A percentile compares a stretch with the other conserved stretches of the same genome.
Evolutionary conservation across 106 monocot species (phyloP).

Genomic region (Xerophyta viscosa): DNA sequence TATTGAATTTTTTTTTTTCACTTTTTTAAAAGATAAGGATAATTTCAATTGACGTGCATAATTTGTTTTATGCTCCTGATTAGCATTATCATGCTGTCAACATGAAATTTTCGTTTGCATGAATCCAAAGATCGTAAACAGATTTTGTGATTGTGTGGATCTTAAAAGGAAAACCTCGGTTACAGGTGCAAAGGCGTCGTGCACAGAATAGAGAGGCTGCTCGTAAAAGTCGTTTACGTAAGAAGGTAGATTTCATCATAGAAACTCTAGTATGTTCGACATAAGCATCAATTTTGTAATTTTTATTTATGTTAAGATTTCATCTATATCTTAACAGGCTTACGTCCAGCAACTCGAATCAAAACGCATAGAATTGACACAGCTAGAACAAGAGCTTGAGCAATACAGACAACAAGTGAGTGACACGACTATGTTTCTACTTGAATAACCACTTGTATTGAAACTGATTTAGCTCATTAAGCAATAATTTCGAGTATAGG

Average conservation of each 20-base stretch:
- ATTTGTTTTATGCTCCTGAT: too few species aligned
- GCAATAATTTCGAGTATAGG: conserved; percentile 20
- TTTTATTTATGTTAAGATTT: neutral
- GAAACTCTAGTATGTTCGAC: neutral
- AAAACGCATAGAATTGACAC: conserved; percentile 66
- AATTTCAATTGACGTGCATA: too few species aligned
- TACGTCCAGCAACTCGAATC: conserved; percentile 94
- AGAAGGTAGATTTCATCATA: conserved; percentile 60
- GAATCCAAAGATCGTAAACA: too few species aligned
- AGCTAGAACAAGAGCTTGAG: conserved; percentile 73
- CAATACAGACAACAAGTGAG: conserved; percentile 61
- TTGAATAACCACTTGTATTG: neutral
- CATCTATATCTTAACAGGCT: conserved; percentile 32
- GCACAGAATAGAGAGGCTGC: conserved; percentile 97
- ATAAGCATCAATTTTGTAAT: neutral
- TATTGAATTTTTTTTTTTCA: too few species aligned
- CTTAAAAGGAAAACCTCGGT: neutral
- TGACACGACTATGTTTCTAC: neutral
- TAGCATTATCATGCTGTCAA: too few species aligned
- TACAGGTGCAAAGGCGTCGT: conserved; percentile 69
- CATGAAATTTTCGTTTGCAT: too few species aligned
- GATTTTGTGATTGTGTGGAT: neutral
- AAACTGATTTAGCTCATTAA: neutral
- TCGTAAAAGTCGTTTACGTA: conserved; percentile 75
- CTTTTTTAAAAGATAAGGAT: too few species aligned